Percentiles rank a stretch among this genome's conserved stretches.
Evolutionary conservation across 1,284 basidiomycete species (phyloP).

Genomic region (Tilletia setariae): DNA sequence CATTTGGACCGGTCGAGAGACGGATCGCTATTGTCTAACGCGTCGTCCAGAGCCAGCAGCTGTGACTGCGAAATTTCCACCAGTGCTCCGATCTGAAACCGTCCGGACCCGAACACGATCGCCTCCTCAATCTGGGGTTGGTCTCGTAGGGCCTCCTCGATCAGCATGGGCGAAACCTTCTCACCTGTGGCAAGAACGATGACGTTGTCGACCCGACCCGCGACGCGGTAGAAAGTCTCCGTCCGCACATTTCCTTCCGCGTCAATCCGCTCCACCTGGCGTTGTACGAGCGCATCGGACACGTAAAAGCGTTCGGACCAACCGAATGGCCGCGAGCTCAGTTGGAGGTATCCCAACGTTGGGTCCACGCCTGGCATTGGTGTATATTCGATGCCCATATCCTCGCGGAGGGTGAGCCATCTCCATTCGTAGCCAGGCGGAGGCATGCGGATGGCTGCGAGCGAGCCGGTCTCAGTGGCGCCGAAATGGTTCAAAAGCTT

Average conservation of each 20-base stretch:
- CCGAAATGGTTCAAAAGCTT: constrained; percentile 6
- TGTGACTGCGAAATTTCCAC: constrained; percentile 61
- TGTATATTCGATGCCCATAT: background rate
- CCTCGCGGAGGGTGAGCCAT: background rate
- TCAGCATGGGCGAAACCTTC: background rate
- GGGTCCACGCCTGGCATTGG: background rate
- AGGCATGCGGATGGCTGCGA: background rate
- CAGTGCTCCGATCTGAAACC: constrained; percentile 61
- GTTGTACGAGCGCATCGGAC: background rate
- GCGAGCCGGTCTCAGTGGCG: background rate
- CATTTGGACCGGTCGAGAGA: background rate
- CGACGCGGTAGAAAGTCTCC: background rate
- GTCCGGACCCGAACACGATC: constrained; percentile 63
- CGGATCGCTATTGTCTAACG: background rate
- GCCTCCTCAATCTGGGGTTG: constrained; percentile 59
- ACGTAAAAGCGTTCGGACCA: background rate
- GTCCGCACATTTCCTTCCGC: too few relatives aligned
- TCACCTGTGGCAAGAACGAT: constrained; percentile 1
- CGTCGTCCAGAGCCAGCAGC: constrained; percentile 36
- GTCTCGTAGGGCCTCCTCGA: constrained; percentile 42
- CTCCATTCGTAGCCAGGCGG: background rate
- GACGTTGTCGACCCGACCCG: background rate
- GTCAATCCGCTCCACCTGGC: background rate
- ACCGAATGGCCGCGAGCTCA: background rate
- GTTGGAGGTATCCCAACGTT: background rate